Evolutionary conservation across 2,329 filamentous ascomycete species (phyloP).

Genomic region (Aspergillus sp.): DNA sequence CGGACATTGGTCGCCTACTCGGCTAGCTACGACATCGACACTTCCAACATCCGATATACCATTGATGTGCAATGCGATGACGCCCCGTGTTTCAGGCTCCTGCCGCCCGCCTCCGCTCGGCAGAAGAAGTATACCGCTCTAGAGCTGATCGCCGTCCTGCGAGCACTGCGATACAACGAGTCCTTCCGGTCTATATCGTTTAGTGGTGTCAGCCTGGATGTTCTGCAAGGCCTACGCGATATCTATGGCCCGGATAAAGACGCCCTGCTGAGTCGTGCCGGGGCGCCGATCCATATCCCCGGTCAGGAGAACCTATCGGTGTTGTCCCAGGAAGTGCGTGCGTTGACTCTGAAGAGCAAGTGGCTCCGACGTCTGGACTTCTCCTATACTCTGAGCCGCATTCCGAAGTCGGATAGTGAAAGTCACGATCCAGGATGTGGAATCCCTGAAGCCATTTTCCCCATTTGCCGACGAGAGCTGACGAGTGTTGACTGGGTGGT

Average conservation of each 20-base stretch:
- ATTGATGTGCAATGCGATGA: slow-evolving; percentile 66
- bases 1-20: slow-evolving; percentile 70
- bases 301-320: slow-evolving; percentile 59
- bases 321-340: slow-evolving; percentile 68
- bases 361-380: slow-evolving; percentile 67
- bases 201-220: slow-evolving; percentile 63
- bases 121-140: slow-evolving; percentile 58
- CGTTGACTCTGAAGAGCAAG: slow-evolving; percentile 66
- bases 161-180: slow-evolving; percentile 70
- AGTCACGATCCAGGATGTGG: slow-evolving; percentile 65
- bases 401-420: slow-evolving; percentile 51
- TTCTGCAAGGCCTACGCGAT: slow-evolving; percentile 64
- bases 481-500: slow-evolving; percentile 72
- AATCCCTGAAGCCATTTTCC: slow-evolving; percentile 69
- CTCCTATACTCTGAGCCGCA: slow-evolving; percentile 60
- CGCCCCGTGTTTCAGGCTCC: slow-evolving; percentile 65
- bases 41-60: slow-evolving; percentile 65
- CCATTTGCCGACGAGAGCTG: slow-evolving; percentile 65
- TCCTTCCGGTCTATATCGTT: slow-evolving; percentile 69
- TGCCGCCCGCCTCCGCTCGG: slow-evolving; percentile 54
- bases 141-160: slow-evolving; percentile 70
- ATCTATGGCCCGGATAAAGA: slow-evolving; percentile 63
- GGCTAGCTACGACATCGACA: slow-evolving; percentile 67
- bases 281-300: slow-evolving; percentile 54
- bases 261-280: slow-evolving; percentile 61